These are phyloP conservation scores for Fusarium tupiense DNA, from an alignment of 2,329 filamentous ascomycete genomes.

Conservation along the genomic window DNA sequence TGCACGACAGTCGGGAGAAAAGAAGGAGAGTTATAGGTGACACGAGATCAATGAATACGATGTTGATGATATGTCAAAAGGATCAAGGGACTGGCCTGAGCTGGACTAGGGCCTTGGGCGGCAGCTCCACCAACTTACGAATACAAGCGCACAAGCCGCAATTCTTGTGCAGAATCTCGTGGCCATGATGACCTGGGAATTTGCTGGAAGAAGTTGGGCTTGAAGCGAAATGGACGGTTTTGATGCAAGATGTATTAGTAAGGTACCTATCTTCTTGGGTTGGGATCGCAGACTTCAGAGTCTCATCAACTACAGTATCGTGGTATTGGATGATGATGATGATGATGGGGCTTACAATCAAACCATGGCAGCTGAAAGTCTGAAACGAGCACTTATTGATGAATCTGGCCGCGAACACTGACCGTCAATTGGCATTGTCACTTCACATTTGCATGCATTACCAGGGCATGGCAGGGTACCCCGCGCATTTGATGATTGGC, in stretches of 20 bases:
- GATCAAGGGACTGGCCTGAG: conserved; percentile 15
- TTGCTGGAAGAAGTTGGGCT: conserved; percentile 2
- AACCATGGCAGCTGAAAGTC: conserved; percentile 18
- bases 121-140: conserved; percentile 17
- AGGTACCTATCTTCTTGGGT: background rate
- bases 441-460: background rate
- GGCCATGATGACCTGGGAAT: background rate
- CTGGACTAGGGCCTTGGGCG: background rate
- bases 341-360: background rate
- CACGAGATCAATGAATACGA: conserved; percentile 43
- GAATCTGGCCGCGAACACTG: background rate
- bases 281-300: background rate
- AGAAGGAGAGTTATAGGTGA: conserved; percentile 27
- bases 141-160: background rate
- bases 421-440: background rate
- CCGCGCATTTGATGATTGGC: conserved; percentile 23
- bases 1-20: conserved; percentile 7
- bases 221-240: background rate
- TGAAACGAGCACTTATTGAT: conserved; percentile 13
- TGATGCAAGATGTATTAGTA: background rate
- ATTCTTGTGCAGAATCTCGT: conserved; percentile 7
- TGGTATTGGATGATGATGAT: background rate
- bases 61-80: conserved; percentile 16
- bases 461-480: conserved; percentile 14
- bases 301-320: background rate